These are phyloP conservation scores for Diutina catenulata DNA, from an alignment of 1,139 yeast species.

Conservation along the genomic window DNA sequence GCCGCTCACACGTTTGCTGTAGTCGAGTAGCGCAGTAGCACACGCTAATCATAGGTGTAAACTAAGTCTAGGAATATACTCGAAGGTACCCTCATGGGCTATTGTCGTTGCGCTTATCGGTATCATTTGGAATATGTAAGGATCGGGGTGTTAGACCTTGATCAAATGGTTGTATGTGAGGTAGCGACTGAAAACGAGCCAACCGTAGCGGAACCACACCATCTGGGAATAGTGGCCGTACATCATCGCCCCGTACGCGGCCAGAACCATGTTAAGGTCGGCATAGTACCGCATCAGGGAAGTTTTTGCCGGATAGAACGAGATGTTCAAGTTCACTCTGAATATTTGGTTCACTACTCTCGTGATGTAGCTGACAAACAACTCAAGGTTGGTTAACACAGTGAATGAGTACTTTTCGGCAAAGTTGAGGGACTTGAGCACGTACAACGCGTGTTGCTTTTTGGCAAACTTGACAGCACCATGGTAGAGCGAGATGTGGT, in stretches of 20 bases:
- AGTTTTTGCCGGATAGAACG: slow-evolving; percentile 20
- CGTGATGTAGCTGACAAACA: slow-evolving; percentile 23
- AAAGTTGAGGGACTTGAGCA: slow-evolving; percentile 34
- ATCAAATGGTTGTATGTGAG: slow-evolving; percentile 62
- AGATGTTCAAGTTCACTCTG: slow-evolving; percentile 27
- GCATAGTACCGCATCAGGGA: slow-evolving; percentile 32
- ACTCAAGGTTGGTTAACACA: slow-evolving; percentile 33
- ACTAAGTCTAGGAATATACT: neutral
- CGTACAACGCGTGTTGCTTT: slow-evolving; percentile 11
- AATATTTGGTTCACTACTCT: slow-evolving; percentile 20
- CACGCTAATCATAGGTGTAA: neutral
- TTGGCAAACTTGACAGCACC: slow-evolving; percentile 35
- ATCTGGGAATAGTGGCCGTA: slow-evolving; percentile 80
- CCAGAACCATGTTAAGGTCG: slow-evolving; percentile 46
- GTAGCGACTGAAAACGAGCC: slow-evolving; percentile 71
- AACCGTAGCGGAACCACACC: slow-evolving; percentile 92
- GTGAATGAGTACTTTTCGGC: slow-evolving; percentile 42
- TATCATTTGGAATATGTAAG: neutral
- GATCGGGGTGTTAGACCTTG: slow-evolving; percentile 10
- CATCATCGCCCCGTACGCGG: slow-evolving; percentile 65
- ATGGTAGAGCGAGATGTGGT: slow-evolving; percentile 58
- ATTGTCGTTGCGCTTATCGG: neutral
- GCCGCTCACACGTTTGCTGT: neutral
- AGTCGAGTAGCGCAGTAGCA: neutral
- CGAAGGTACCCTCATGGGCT: neutral